These are phyloP conservation scores for Magnaporthiopsis incrustans DNA, from an alignment of 2,329 filamentous ascomycete genomes.

Conservation along the genomic window DNA sequence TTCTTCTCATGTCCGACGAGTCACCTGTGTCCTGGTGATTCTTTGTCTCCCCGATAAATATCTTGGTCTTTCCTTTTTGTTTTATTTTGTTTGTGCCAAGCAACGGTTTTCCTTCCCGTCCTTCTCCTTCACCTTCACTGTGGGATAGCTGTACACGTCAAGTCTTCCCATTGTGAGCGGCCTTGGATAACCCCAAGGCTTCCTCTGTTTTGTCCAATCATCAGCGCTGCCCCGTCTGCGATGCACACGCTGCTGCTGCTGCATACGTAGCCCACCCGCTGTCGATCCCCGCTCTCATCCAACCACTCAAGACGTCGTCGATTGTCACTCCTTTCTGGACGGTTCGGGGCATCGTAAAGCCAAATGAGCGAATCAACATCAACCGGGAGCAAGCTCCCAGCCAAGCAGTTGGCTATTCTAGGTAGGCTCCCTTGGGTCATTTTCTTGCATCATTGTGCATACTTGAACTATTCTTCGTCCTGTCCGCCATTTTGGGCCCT, in stretches of 20 bases:
- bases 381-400: conserved; percentile 56
- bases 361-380: conserved; percentile 14
- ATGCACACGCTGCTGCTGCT: neutral
- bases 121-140: neutral
- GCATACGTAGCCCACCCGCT: neutral
- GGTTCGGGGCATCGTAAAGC: neutral
- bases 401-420: conserved; percentile 69
- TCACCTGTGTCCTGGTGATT: neutral
- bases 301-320: neutral
- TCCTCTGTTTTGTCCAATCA: neutral
- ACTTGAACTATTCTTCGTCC: conserved; percentile 11
- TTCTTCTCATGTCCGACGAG: neutral
- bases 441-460: conserved; percentile 7
- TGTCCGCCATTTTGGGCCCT: neutral
- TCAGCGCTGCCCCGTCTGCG: neutral
- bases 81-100: neutral
- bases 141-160: neutral
- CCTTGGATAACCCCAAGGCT: neutral
- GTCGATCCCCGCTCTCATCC: neutral
- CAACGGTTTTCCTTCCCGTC: neutral
- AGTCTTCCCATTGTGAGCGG: neutral
- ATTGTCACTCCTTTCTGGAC: neutral
- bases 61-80: neutral
- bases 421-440: conserved; percentile 39
- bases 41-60: neutral